These are phyloP conservation scores for Linnemannia zychae DNA, from an alignment of 192 early-diverging fungal genomes.

Conservation along the genomic window DNA sequence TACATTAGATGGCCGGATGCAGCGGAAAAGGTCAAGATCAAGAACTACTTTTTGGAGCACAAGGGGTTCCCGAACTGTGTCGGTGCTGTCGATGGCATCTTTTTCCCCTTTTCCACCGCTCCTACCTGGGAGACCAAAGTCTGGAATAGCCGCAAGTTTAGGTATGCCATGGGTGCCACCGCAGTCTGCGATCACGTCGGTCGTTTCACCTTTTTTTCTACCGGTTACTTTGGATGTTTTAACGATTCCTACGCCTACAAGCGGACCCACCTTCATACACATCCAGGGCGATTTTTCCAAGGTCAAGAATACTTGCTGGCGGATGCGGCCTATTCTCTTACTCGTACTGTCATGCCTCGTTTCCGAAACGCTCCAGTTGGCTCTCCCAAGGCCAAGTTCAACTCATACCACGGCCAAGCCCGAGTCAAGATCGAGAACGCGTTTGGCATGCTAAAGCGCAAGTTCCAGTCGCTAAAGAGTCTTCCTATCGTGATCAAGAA, in stretches of 20 bases:
- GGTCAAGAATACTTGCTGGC: slow-evolving; percentile 16
- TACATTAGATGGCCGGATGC: slow-evolving; percentile 2
- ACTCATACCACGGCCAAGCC: slow-evolving; percentile 5
- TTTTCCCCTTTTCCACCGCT: slow-evolving; percentile 7
- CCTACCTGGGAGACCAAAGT: slow-evolving; percentile 4
- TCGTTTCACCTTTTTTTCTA: slow-evolving; percentile 10
- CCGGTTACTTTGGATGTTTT: slow-evolving; percentile 22
- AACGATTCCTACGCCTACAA: slow-evolving; percentile 18
- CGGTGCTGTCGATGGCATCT: slow-evolving; percentile 28
- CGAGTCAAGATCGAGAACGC: slow-evolving; percentile 26
- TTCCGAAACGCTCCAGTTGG: neutral
- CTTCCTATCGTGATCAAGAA: slow-evolving; percentile 11
- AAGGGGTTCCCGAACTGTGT: slow-evolving; percentile 15
- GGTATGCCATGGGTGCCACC: slow-evolving; percentile 13
- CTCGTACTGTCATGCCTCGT: slow-evolving; percentile 11
- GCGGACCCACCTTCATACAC: neutral
- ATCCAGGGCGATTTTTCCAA: slow-evolving; percentile 4
- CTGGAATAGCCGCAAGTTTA: slow-evolving; percentile 14
- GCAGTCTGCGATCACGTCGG: slow-evolving; percentile 27
- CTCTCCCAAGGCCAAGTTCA: slow-evolving; percentile 4
- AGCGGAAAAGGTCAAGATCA: neutral
- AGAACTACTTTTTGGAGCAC: neutral
- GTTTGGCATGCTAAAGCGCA: slow-evolving; percentile 27
- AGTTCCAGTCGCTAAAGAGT: slow-evolving; percentile 16
- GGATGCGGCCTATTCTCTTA: slow-evolving; percentile 20